Evolutionary conservation across 768 basidiomycete genomes (phyloP).

Genomic region (Glaciozyma antarctica): DNA sequence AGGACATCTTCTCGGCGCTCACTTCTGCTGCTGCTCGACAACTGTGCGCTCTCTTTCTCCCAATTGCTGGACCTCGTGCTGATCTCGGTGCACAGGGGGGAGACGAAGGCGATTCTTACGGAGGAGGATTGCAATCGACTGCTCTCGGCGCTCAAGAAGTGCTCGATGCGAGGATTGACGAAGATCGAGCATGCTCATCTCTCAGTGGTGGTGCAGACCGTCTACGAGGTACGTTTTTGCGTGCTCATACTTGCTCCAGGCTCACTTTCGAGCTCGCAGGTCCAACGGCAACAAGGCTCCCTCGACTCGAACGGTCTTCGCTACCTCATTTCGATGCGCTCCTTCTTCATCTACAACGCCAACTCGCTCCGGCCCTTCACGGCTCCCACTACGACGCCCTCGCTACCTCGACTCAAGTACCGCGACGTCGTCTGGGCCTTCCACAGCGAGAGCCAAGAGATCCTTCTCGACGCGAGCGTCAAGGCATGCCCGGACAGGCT

Average conservation of each 20-base stretch:
- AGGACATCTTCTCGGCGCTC: slow-evolving; percentile 13
- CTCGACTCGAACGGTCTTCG: slow-evolving; percentile 85
- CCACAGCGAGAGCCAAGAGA: slow-evolving; percentile 84
- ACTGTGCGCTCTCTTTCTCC: not conserved
- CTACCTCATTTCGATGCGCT: slow-evolving; percentile 84
- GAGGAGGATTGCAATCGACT: slow-evolving; percentile 42
- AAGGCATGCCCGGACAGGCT: slow-evolving; percentile 54
- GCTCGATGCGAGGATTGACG: slow-evolving; percentile 60
- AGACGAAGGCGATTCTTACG: not conserved
- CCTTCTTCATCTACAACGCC: slow-evolving; percentile 45
- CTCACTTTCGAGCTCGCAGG: slow-evolving; percentile 44
- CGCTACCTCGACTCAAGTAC: slow-evolving; percentile 54
- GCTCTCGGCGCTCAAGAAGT: slow-evolving; percentile 54
- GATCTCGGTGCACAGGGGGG: not conserved
- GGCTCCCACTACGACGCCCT: not conserved
- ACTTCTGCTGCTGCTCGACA: not conserved
- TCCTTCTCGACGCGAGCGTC: slow-evolving; percentile 62
- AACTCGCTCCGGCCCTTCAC: not conserved
- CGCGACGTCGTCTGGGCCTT: slow-evolving; percentile 97
- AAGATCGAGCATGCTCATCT: slow-evolving; percentile 74
- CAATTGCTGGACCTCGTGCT: not conserved
- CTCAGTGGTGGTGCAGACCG: slow-evolving; percentile 72
- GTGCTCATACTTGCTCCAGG: not conserved
- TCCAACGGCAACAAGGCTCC: slow-evolving; percentile 80
- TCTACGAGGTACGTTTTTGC: slow-evolving; percentile 52